Evolutionary conservation across 257 asterid genomes (phyloP).

Genomic region (Solanum habrochaites): DNA sequence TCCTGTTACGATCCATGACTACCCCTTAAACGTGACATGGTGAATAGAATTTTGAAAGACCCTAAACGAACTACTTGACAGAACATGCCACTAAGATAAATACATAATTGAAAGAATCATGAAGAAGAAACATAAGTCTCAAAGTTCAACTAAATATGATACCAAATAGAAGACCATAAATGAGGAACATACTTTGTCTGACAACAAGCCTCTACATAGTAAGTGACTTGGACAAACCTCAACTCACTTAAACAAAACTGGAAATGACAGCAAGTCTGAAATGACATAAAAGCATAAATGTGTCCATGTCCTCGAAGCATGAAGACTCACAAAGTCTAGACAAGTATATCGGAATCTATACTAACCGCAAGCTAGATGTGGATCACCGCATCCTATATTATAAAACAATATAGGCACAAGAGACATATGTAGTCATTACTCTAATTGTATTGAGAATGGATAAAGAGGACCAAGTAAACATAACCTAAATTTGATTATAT

Average conservation of each 20-base stretch:
- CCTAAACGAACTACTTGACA: too few species aligned
- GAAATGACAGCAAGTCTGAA: not conserved
- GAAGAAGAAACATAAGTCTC: not conserved
- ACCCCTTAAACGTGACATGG: too few species aligned
- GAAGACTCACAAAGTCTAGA: not conserved
- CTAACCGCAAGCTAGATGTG: too few species aligned
- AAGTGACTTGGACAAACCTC: not conserved
- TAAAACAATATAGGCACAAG: not conserved
- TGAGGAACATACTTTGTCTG: too few species aligned
- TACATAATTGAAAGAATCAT: too few species aligned
- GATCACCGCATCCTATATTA: too few species aligned
- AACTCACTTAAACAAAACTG: too few species aligned
- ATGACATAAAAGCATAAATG: not conserved
- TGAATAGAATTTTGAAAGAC: too few species aligned
- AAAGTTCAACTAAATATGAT: not conserved
- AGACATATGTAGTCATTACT: too few species aligned
- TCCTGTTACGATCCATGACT: too few species aligned
- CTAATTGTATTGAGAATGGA: not conserved
- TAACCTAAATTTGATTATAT: not conserved
- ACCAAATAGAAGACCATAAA: not conserved
- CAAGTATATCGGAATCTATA: rapidly evolving
- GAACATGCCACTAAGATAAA: too few species aligned
- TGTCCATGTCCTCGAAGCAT: not conserved
- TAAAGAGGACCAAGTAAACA: not conserved
- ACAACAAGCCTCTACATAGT: not conserved